Evolutionary conservation across 352 stramenopile species (phyloP), one percentile per base, ranked within the genome.

Genomic region (Phytophthora fragariaefolia): DNA sequence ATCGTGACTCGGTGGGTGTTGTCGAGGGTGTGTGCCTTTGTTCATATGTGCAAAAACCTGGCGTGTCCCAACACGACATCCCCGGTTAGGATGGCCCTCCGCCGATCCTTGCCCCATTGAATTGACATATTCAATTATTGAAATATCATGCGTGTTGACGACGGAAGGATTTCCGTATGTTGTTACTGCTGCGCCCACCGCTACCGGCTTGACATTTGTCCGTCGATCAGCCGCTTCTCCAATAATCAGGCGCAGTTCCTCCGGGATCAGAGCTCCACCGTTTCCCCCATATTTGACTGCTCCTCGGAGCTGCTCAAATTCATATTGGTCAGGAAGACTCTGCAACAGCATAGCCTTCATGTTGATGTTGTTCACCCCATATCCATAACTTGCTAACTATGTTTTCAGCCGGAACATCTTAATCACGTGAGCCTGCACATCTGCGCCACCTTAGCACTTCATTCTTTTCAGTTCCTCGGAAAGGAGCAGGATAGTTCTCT

Each of bases 341-440:
- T 52, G 18, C n/a, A 53, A 7, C 22, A 62, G 5, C 27, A 53
- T 46, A 15, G 17, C n/a, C 42, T 38, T 50, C 54, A 62, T 53
- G 12, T 43, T 43, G 15, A 53, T 47, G 4, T 45, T 28, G 8
- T 34, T 38, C n/a, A 53, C 27, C 8, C 22, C 18, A 7, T 36
- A 53, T 1, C 24, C 34, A 8, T 47, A 28, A 3, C 26, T 46
- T 9, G 6, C 13, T 9, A 62, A 46, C 10, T 52, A 18, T 2
- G 40, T 46, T 22, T 26, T 36, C n/a, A 53, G 12, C 3, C 23
- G 22, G 42, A 62, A 62, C 27, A 53, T 45, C 5, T 62, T 34
- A 4, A 15, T 26, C 28, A 62, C 8, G 6, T 53, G 27, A 1
- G 23, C 4, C 18, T 62, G 22, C 8, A 51, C 53, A 30, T 51